Conservation (phyloP, 441 rosid genomes). For the Adansonia grandidieri region DNA sequence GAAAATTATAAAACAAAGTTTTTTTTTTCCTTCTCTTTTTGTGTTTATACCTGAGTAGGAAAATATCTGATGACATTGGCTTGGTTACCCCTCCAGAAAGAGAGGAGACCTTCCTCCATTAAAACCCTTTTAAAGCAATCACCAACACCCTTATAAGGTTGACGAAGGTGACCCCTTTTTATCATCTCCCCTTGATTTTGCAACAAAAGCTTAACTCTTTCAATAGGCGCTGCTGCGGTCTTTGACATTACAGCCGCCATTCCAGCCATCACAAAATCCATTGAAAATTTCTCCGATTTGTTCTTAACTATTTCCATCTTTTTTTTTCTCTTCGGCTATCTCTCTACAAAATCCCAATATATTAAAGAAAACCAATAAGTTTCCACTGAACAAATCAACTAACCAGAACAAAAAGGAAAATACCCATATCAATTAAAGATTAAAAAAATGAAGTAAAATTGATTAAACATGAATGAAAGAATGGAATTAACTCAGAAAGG, state of each 20-base stretch:
- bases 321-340: constrained; percentile 2
- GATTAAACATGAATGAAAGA: background rate
- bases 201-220: constrained; percentile 89
- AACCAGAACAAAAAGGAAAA: constrained; percentile 2
- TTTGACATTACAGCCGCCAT: constrained; percentile 73
- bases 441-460: background rate
- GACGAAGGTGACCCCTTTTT: constrained; percentile 69
- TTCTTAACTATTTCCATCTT: constrained; percentile 41
- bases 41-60: constrained; percentile 70
- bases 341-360: constrained; percentile 7
- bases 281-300: constrained; percentile 64
- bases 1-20: background rate
- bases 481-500: background rate
- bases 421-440: background rate
- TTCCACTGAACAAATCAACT: background rate
- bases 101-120: constrained; percentile 74
- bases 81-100: constrained; percentile 95
- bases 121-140: constrained; percentile 78
- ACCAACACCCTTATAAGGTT: constrained; percentile 62
- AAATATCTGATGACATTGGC: constrained; percentile 75
- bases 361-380: background rate
- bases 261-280: constrained; percentile 81
- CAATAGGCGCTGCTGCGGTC: constrained; percentile 88
- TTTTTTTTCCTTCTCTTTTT: background rate
- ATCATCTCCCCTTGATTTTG: constrained; percentile 96